These are phyloP conservation scores for Fonsecaea nubica DNA, from an alignment of 2,329 filamentous ascomycete species.

Conservation along the genomic window DNA sequence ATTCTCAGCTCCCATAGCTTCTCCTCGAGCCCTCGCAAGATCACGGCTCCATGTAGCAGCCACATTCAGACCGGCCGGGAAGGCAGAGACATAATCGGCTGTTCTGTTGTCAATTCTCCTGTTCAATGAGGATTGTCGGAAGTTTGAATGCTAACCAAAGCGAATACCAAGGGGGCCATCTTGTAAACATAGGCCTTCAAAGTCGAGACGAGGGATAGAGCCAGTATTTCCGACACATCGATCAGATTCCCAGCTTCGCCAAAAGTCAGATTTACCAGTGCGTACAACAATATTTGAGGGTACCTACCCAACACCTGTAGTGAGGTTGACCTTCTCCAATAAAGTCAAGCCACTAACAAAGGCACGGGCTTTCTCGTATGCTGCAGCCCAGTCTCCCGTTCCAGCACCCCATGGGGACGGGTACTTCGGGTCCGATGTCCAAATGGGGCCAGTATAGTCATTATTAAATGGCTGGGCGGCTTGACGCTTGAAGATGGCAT, in stretches of 20 bases:
- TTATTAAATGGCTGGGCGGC: constrained; percentile 34
- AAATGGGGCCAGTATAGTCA: constrained; percentile 40
- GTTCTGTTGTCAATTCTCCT: constrained; percentile 26
- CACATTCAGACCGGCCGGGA: constrained; percentile 77
- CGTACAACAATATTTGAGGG: background rate
- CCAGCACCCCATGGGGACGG: constrained; percentile 88
- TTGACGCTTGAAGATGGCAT: constrained; percentile 32
- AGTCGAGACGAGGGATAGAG: constrained; percentile 62
- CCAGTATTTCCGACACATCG: constrained; percentile 77
- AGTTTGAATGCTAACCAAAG: constrained; percentile 53
- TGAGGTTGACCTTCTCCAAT: constrained; percentile 91
- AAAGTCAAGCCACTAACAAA: constrained; percentile 86
- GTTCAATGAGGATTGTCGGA: background rate
- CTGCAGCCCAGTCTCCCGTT: constrained; percentile 73
- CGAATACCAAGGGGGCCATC: constrained; percentile 84
- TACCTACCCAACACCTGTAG: constrained; percentile 81
- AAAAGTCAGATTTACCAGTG: constrained; percentile 29
- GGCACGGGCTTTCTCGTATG: constrained; percentile 74
- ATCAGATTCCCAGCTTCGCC: constrained; percentile 67
- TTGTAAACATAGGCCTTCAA: constrained; percentile 81
- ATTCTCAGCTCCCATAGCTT: constrained; percentile 77
- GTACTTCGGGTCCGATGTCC: constrained; percentile 71
- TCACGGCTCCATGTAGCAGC: constrained; percentile 82
- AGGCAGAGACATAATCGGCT: constrained; percentile 81
- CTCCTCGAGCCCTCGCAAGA: constrained; percentile 71